Percentiles rank a stretch among this genome's conserved stretches.
Conservation (phyloP, 129 eudicot species). For the Cynara cardunculus region DNA sequence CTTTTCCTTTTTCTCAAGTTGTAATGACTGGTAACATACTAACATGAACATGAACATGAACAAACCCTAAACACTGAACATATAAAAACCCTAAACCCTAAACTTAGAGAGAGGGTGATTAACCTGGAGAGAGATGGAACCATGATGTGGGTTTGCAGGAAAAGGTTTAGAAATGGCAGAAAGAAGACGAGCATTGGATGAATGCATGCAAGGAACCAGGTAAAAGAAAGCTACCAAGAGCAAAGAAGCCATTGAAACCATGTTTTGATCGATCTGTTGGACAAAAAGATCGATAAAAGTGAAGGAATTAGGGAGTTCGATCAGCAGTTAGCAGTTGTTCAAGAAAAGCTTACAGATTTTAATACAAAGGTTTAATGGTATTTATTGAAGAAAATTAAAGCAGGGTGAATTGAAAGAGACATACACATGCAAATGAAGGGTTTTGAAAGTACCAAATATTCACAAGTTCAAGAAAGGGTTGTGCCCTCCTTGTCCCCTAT, state of each 20-base stretch:
- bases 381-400: not conserved
- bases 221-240: not conserved
- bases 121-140: conserved; percentile 12
- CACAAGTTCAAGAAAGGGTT: conserved; percentile 28
- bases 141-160: conserved; percentile 14
- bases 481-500: conserved; percentile 36
- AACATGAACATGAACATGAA: not conserved
- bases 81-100: not conserved
- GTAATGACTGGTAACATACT: not conserved
- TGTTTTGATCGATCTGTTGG: not conserved
- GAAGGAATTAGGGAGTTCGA: not conserved
- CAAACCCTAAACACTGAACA: not conserved
- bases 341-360: not conserved
- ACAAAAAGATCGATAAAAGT: not conserved
- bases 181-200: conserved; percentile 43
- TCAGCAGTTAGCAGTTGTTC: not conserved
- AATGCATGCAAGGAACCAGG: conserved; percentile 29
- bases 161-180: not conserved
- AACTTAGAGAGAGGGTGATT: not conserved
- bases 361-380: not conserved
- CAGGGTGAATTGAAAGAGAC: not conserved
- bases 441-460: conserved; percentile 29
- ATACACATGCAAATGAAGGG: conserved; percentile 25
- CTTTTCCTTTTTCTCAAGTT: not conserved
- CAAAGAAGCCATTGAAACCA: conserved; percentile 21